Conservation (phyloP, 306 rosid genomes). For the Prunus campanulata region DNA sequence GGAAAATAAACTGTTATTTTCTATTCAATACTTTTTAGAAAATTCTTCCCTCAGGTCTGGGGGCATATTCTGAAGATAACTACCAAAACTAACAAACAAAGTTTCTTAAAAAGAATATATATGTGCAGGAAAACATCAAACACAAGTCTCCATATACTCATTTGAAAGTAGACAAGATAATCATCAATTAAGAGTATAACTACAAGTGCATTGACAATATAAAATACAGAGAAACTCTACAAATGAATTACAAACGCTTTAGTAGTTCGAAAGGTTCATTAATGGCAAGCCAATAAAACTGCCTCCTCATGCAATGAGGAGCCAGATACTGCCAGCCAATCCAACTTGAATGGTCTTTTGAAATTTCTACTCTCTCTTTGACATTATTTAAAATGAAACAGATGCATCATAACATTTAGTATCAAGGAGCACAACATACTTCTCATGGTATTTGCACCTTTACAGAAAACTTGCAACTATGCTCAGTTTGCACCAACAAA, state of each 20-base stretch:
- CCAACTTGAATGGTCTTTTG: background rate
- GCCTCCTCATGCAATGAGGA: slow-evolving; percentile 26
- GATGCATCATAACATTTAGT: background rate
- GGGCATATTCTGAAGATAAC: background rate
- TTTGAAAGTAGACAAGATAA: background rate
- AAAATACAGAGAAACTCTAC: background rate
- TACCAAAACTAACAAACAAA: background rate
- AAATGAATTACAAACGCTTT: background rate
- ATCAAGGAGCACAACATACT: background rate
- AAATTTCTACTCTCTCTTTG: background rate
- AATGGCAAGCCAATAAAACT: background rate
- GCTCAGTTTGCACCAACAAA: background rate
- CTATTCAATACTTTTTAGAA: background rate
- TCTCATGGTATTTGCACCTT: background rate
- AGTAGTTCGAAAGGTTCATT: slow-evolving; percentile 2
- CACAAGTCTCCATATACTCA: background rate
- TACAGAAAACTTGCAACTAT: background rate
- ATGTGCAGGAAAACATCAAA: background rate
- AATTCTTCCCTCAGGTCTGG: background rate
- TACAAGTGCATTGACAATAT: slow-evolving; percentile 5
- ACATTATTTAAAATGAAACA: background rate
- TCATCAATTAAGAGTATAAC: background rate
- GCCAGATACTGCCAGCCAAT: background rate
- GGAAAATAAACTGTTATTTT: slow-evolving; percentile 11
- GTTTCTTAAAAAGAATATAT: background rate